Conservation (phyloP, 169 alveolate species). For the Plasmodium gaboni region DNA sequence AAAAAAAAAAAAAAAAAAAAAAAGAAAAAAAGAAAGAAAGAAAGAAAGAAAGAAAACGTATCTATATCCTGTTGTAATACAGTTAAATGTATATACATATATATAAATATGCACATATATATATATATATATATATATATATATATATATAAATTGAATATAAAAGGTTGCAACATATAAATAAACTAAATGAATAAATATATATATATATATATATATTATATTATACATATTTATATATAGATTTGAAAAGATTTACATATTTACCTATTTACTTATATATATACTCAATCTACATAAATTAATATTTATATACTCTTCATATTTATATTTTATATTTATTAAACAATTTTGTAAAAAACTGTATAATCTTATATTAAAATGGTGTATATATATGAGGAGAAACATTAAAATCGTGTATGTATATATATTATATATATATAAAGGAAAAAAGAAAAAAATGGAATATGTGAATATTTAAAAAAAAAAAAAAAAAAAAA, state of each 20-base stretch:
- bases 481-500: slow-evolving; percentile 8
- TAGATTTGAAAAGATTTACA: background rate
- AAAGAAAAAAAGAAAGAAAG: background rate
- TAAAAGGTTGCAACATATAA: no score
- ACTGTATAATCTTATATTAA: slow-evolving; percentile 5
- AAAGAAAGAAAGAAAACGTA: background rate
- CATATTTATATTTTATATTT: slow-evolving; percentile 9
- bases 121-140: no score
- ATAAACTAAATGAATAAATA: no score
- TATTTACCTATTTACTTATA: background rate
- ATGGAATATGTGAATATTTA: background rate
- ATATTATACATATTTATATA: background rate
- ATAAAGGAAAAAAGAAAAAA: slow-evolving; percentile 4
- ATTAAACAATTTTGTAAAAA: slow-evolving; percentile 38
- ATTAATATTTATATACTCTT: background rate
- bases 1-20: background rate
- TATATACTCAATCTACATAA: background rate
- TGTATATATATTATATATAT: slow-evolving; percentile 23
- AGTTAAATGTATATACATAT: no score
- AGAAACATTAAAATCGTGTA: background rate
- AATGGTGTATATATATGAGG: slow-evolving; percentile 23
- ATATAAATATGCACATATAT: no score
- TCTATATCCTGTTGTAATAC: no score
- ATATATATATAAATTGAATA: no score
- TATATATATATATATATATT: background rate